Percentiles rank a stretch among this genome's conserved stretches.
These are phyloP conservation scores for Picochlorum costavermella DNA, from an alignment of 139 green algal species.

Conservation along the genomic window DNA sequence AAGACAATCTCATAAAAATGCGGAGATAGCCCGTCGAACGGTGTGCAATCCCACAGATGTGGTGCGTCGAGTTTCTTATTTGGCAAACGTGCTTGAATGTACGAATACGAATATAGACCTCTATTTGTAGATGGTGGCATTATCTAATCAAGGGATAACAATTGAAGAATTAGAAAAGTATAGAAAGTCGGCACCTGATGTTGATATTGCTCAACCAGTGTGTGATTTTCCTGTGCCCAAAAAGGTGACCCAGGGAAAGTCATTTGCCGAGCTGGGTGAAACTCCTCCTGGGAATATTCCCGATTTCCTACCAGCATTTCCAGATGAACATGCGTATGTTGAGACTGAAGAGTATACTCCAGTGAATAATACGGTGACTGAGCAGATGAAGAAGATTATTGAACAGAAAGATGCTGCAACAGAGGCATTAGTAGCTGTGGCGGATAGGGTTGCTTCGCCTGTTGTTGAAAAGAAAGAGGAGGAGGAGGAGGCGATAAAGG, in stretches of 20 bases:
- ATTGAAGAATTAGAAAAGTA: conserved; percentile 43
- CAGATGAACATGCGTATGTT: conserved; percentile 61
- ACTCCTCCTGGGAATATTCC: conserved; percentile 61
- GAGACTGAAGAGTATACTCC: conserved; percentile 38
- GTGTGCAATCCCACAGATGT: conserved; percentile 63
- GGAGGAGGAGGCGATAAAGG: not conserved
- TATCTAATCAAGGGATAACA: conserved; percentile 62
- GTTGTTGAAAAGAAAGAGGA: not conserved
- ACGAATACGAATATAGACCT: not conserved
- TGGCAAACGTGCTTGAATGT: not conserved
- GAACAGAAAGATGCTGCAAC: not conserved
- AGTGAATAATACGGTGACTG: conserved; percentile 20
- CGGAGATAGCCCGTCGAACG: conserved; percentile 63
- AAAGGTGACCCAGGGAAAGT: conserved; percentile 18
- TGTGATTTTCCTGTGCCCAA: conserved; percentile 39
- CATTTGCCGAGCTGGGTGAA: conserved; percentile 29
- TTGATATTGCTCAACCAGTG: conserved; percentile 58
- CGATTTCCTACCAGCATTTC: conserved; percentile 71
- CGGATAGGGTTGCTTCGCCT: not conserved
- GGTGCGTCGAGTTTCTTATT: conserved; percentile 8
- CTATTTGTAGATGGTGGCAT: conserved; percentile 40
- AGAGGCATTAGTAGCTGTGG: not conserved
- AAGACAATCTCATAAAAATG: conserved; percentile 46
- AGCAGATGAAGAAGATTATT: not conserved
- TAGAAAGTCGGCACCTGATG: conserved; percentile 25